Evolutionary conservation across 208 protist species (phyloP), one percentile per base, ranked within the genome.

Genomic region (Trypanosoma lewisi): DNA sequence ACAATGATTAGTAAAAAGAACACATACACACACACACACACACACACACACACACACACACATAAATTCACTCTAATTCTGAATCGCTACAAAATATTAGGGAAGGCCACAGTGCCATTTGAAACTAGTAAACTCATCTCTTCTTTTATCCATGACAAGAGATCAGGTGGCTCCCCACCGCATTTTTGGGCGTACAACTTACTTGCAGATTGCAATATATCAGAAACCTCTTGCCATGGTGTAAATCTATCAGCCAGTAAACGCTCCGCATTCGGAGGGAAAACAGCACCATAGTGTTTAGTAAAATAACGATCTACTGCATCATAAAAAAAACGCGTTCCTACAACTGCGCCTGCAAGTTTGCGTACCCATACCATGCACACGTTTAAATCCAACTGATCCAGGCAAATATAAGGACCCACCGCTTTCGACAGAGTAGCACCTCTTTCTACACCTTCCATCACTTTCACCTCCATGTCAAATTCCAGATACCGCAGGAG

Each of bases 391-490:
- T 74, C 27, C 19, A 37, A 23, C 19, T 61, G 19, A 49, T 65
- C 49, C 16, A 56, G 31, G 1, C 47, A 3, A 48, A 63, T 4
- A 44, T 55, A 59, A 2, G 16, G 45, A 7, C n/a, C 52, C 70
- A 36, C 39, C 37, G 44, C 41, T 14, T 47, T 28, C 16, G 34
- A 60, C 23, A 70, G 23, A 60, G 59, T 53, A 21, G 31, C 48
- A 34, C 49, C 42, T 21, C 70, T 53, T 42, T 79, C 74, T 31
- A 91, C 49, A 39, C 54, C 47, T 37, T 83, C 73, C 49, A 89
- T 73, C 33, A 82, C 77, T 30, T 59, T 25, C 11, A 89, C 42
- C 44, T 89, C 83, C 31, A 80, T 58, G 60, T 92, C 85, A 0
- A 50, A 47, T 50, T 82, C 62, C 39, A 92, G 52, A 58, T 73